Base-by-base conservation (phyloP, 148 eudicot species). In the Tetragonia tetragonoides region DNA sequence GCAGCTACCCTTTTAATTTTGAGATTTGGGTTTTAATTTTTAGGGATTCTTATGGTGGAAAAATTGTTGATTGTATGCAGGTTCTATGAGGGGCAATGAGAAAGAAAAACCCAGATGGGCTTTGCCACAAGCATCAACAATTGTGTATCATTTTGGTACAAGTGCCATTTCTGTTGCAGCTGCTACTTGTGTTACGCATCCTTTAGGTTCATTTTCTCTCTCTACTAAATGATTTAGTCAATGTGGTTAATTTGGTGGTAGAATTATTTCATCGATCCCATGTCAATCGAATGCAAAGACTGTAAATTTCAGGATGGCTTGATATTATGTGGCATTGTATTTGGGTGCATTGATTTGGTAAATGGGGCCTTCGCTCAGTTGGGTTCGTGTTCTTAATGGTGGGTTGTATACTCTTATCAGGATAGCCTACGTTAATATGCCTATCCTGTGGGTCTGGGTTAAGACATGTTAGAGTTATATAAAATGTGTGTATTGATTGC, bases 121-220 rank as follows among this genome's bases (percentile, higher is more conserved):
- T 62, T 73, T 83, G 46, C 87, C 98, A 24, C 84, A 93, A 20
- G 42, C 87, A 38, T 83, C 97, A 14, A 79, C 86, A 73, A 88
- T 94, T 66, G 28, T 80, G 9, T 81, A 79, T 77, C 98, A 92
- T 66, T 94, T 94, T 75, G 95, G 93, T 54, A 90, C 97, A 3
- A 92, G 95, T 83, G 97, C 90, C 46, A 47, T 84, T 78, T 83
- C 98, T 38, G 98, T 94, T 79, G 95, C 97, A n/a, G 72, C 86
- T 5, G 98, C 98, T 18, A 94, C 98, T 41, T 84, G 84, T 44
- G 75, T 90, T 71, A 94, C 98, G 66, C 98, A 94, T 80, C 98
- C 98, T 78, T 77, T 94, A 92, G 98, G 98, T 82, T 76, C 39
- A 0, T 28, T 28, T 28, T 28, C 34, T 28, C 34, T 28, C 34